phyloP scores from a whole-genome alignment of 1,139 yeast genomes.

The Blastobotrys capitulatus region DNA sequence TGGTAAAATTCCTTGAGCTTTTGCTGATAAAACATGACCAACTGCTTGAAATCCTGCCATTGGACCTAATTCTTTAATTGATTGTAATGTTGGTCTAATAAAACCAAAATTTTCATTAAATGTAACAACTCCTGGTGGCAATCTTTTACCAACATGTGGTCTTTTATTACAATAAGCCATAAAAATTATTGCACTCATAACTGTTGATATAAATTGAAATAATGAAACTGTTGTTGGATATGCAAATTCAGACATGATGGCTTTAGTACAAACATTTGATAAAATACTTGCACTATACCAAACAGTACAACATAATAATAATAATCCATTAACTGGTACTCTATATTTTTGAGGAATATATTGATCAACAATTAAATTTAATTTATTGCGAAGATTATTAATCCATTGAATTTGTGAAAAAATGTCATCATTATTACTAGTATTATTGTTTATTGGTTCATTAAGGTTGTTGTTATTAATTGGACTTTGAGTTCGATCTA shows the following conservation, averaged over 20 bases:
- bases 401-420: neutral
- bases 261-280: conserved; percentile 74
- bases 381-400: too few relatives aligned
- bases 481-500: neutral
- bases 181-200: conserved; percentile 48
- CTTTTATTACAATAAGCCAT: conserved; percentile 15
- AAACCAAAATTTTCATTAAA: conserved; percentile 15
- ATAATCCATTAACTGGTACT: conserved; percentile 35
- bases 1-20: conserved; percentile 82
- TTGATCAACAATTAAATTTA: conserved; percentile 1
- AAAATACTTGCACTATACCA: conserved; percentile 86
- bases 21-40: conserved; percentile 86
- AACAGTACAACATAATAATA: conserved; percentile 49
- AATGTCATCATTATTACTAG: neutral
- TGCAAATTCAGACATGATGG: conserved; percentile 59
- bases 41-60: conserved; percentile 90
- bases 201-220: conserved; percentile 72
- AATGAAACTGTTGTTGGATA: conserved; percentile 85
- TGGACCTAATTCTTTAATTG: conserved; percentile 69
- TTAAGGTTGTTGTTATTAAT: neutral
- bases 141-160: conserved; percentile 15
- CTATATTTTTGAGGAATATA: conserved; percentile 29
- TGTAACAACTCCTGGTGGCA: conserved; percentile 11
- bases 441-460: neutral
- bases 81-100: conserved; percentile 47